Evolutionary conservation across 768 basidiomycete genomes (phyloP).

Genomic region (Trametes cinnabarina): DNA sequence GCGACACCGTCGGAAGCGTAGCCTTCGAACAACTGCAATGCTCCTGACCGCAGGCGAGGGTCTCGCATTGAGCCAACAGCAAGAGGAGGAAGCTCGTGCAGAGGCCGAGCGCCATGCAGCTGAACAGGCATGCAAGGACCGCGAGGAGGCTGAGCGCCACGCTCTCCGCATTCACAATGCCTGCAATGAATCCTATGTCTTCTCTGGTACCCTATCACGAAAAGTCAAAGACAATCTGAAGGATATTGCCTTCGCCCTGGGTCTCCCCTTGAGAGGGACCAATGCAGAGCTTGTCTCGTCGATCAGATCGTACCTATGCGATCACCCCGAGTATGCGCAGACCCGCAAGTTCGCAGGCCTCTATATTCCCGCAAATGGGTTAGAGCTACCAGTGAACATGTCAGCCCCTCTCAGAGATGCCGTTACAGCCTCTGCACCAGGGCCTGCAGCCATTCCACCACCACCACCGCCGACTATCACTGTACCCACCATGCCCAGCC

Average conservation of each 20-base stretch:
- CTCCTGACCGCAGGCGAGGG: neutral
- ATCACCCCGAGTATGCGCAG: too few species aligned
- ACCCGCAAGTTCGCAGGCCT: too few species aligned
- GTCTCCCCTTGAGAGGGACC: too few species aligned
- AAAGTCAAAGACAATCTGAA: neutral
- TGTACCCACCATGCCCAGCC: too few species aligned
- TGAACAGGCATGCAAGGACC: neutral
- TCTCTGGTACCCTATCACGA: neutral
- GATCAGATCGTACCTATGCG: too few species aligned
- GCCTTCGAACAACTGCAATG: neutral
- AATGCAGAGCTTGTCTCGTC: too few species aligned
- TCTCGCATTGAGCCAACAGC: neutral
- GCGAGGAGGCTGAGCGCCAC: neutral
- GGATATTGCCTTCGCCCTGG: neutral
- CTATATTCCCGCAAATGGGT: too few species aligned
- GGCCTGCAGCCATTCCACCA: too few species aligned
- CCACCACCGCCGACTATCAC: too few species aligned
- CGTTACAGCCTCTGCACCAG: too few species aligned
- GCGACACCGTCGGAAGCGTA: neutral
- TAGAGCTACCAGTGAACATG: too few species aligned
- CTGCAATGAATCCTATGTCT: neutral
- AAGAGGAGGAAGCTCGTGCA: neutral
- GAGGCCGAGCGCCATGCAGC: neutral
- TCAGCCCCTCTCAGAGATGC: too few species aligned
- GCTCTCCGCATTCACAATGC: neutral